Evolutionary conservation across 176 grass and related monocot species (phyloP), one percentile per base, ranked within the genome.

Genomic region (Pontederia crassipes): DNA sequence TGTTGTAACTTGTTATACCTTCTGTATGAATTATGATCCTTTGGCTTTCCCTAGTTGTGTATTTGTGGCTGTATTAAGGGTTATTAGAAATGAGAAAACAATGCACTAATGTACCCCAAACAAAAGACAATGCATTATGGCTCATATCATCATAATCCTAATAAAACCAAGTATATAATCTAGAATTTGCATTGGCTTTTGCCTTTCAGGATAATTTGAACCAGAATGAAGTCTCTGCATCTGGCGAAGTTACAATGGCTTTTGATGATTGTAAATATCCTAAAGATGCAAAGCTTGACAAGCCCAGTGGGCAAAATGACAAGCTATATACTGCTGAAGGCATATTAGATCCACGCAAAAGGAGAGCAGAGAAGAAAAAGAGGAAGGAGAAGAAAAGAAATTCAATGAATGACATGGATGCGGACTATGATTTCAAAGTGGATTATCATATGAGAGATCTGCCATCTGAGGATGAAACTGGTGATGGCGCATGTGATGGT

Each of bases 241-340:
- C 66, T 40, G 63, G 20, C 11, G 86, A 92, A 10, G 57, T 83
- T 17, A 55, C 64, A 0, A 97, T 88, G 87, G 62, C 78, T 46
- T 26, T 32, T 29, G 2, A n/a, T 16, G 81, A 80, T 1, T 52
- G n/a, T 6, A 78, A 83, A 32, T 79, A 64, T 18, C 50, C 0
- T 6, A 58, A 69, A 62, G 81, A 81, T 71, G 54, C 63, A 29
- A 83, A 85, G 56, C 2, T 27, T 6, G 74, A 57, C 9, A 54
- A 65, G 28, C 69, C 32, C 10, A 74, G 58, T 55, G 75, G 64
- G 12, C 87, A 92, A 70, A 60, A 88, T 16, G 71, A 86, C 17
- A 98, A 92, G 64, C 17, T 98, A 40, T 89, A 98, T 59, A 76
- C 84, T 0, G 87, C 81, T 0, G 77, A 86, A 57, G 93, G 87